phyloP scores from a whole-genome alignment of 1,284 basidiomycete species.

The Mycosarcoma mackinlayi region DNA sequence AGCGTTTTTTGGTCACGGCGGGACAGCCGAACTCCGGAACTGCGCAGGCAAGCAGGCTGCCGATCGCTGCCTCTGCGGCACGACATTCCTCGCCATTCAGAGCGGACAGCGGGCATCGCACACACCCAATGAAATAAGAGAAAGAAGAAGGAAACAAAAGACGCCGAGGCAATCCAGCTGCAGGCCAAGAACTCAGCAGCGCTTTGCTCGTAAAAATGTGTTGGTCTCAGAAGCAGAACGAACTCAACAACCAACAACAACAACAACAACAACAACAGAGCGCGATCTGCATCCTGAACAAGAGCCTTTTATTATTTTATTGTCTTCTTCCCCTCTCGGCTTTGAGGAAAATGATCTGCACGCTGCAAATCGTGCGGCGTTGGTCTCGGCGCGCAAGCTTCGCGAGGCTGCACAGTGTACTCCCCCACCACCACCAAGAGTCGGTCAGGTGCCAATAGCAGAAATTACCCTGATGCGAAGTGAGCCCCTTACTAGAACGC shows the following conservation, averaged over 20 bases:
- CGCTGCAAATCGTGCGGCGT: slow-evolving; percentile 16
- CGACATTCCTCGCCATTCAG: slow-evolving; percentile 14
- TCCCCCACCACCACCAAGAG: too few species aligned
- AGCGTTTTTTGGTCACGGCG: not conserved
- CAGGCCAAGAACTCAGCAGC: slow-evolving; percentile 19
- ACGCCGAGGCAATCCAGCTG: slow-evolving; percentile 16
- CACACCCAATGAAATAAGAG: too few species aligned
- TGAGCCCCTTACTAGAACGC: too few species aligned
- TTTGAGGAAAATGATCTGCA: slow-evolving; percentile 16
- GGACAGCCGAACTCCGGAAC: not conserved
- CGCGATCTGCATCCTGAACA: slow-evolving; percentile 5
- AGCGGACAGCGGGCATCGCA: too few species aligned
- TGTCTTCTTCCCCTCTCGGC: not conserved
- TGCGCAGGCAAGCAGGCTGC: slow-evolving; percentile 11
- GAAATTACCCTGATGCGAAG: too few species aligned
- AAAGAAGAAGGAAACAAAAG: too few species aligned
- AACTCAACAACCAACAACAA: slow-evolving; percentile 1
- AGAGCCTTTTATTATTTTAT: not conserved
- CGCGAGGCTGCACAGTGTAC: not conserved
- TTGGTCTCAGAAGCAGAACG: slow-evolving; percentile 25
- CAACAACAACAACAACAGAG: not conserved
- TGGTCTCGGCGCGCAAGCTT: slow-evolving; percentile 7
- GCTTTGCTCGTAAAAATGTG: slow-evolving; percentile 10
- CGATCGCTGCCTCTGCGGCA: slow-evolving; percentile 4
- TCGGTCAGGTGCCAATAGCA: too few species aligned